Conservation (phyloP, 1,284 basidiomycete genomes). For the Austroboletus niveus region DNA sequence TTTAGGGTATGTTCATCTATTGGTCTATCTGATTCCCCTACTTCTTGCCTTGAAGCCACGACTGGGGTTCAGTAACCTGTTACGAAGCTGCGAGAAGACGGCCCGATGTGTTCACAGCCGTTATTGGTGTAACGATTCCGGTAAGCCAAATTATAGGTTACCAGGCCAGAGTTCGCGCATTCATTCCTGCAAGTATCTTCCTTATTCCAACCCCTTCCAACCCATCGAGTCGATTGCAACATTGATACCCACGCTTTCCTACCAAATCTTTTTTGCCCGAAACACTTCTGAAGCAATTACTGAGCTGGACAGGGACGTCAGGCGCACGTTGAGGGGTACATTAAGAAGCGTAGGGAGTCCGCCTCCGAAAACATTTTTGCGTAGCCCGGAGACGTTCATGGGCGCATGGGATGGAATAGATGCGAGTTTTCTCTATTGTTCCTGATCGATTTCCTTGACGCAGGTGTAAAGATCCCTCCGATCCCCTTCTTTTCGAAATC, state of each 20-base stretch:
- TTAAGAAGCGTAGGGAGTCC: constrained; percentile 50
- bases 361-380: constrained; percentile 54
- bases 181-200: constrained; percentile 46
- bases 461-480: constrained; percentile 46
- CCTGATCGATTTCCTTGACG: neutral
- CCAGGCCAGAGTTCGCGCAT: neutral
- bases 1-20: constrained; percentile 48
- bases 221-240: constrained; percentile 43
- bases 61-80: constrained; percentile 68
- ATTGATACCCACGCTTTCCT: constrained; percentile 51
- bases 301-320: constrained; percentile 55
- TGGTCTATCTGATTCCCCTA: neutral
- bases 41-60: constrained; percentile 47
- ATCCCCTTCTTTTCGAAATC: constrained; percentile 54
- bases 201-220: constrained; percentile 44
- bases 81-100: constrained; percentile 63
- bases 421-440: neutral
- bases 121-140: constrained; percentile 60
- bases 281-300: constrained; percentile 44
- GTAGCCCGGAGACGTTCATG: constrained; percentile 46
- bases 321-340: constrained; percentile 53
- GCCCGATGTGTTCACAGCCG: constrained; percentile 58
- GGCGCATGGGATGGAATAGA: constrained; percentile 40
- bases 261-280: constrained; percentile 60
- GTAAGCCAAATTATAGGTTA: constrained; percentile 34